Evolutionary conservation across 73 alveolate genomes (phyloP).

Genomic region (Paramecium primaurelia): DNA sequence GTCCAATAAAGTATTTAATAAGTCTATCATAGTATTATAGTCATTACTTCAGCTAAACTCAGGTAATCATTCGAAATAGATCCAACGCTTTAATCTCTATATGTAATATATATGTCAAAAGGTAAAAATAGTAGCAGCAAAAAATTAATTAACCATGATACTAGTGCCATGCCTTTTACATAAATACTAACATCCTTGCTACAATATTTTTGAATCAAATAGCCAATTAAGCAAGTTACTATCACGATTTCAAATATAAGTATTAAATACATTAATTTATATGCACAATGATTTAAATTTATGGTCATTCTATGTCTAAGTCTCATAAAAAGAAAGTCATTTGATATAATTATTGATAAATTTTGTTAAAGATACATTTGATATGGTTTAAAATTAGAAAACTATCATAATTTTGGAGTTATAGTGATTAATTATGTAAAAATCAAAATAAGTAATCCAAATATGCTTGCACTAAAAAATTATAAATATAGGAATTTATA

Average conservation of each 20-base stretch:
- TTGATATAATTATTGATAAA: not conserved
- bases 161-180: conserved; percentile 45
- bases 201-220: conserved; percentile 23
- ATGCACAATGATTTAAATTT: not conserved
- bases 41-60: not conserved
- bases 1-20: conserved; percentile 42
- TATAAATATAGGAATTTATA: not conserved
- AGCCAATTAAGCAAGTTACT: not conserved
- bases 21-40: not conserved
- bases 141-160: conserved; percentile 55
- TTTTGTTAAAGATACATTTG: not conserved
- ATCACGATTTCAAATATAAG: not conserved
- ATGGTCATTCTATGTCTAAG: not conserved
- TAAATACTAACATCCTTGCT: conserved; percentile 33
- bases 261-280: not conserved
- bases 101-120: conserved; percentile 53
- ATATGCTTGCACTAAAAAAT: too few species aligned
- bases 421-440: not conserved
- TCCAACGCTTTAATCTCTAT: not conserved
- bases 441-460: not conserved
- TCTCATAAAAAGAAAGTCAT: not conserved
- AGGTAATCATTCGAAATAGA: not conserved
- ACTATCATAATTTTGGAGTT: not conserved
- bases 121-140: conserved; percentile 45
- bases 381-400: not conserved